A percentile compares a stretch with the other conserved stretches of the same genome.
Conservation (phyloP, 2,329 filamentous ascomycete genomes). For the Trichoderma koningii region DNA sequence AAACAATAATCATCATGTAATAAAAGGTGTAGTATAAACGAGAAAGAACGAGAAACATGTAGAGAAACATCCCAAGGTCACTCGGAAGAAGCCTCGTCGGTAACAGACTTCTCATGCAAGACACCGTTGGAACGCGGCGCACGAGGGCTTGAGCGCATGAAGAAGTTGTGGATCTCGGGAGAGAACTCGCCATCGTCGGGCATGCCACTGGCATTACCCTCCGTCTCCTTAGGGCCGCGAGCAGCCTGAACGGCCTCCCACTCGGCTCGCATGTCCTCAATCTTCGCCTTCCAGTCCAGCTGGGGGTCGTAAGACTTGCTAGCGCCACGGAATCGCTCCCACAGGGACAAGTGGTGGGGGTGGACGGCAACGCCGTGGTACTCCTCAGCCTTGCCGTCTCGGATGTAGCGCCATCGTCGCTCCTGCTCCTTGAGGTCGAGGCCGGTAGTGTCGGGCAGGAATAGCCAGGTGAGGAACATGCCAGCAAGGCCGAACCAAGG, state of each 20-base stretch:
- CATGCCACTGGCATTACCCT: conserved; percentile 42
- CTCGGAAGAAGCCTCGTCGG: conserved; percentile 27
- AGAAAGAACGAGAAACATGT: neutral
- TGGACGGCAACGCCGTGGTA: conserved; percentile 95
- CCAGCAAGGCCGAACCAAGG: conserved; percentile 93
- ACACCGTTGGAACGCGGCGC: conserved; percentile 28
- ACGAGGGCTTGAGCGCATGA: conserved; percentile 46
- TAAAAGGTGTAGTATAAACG: no score
- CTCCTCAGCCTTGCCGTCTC: conserved; percentile 71
- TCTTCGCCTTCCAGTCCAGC: conserved; percentile 79
- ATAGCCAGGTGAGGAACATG: conserved; percentile 78
- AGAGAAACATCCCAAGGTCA: conserved; percentile 4
- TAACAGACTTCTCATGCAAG: conserved; percentile 36
- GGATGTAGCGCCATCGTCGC: conserved; percentile 86
- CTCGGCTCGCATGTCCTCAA: conserved; percentile 74
- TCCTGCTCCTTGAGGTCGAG: conserved; percentile 97
- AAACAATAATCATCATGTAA: no score
- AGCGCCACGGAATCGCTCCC: conserved; percentile 78
- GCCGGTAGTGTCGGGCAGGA: conserved; percentile 94
- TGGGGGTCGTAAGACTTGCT: conserved; percentile 83
- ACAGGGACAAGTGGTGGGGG: conserved; percentile 81
- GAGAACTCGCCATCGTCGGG: conserved; percentile 54
- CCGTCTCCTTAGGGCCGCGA: conserved; percentile 52
- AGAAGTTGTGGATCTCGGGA: conserved; percentile 57
- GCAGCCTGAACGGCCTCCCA: conserved; percentile 57